These are phyloP conservation scores for Penicillium sp. DNA, from an alignment of 2,329 filamentous ascomycete species.

Conservation along the genomic window DNA sequence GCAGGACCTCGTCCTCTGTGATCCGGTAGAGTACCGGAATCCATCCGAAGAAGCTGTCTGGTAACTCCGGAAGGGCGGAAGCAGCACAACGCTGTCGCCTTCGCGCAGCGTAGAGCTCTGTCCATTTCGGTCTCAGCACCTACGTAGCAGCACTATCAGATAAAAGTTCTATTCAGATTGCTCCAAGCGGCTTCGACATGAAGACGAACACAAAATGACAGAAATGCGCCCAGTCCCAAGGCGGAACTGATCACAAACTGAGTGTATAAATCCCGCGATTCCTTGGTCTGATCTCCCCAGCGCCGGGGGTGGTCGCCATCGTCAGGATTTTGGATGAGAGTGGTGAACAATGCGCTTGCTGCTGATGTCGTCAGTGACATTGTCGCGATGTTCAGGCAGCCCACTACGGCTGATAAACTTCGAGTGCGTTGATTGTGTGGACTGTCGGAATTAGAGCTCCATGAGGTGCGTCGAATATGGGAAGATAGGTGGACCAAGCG, in stretches of 20 bases:
- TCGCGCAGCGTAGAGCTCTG: slow-evolving; percentile 79
- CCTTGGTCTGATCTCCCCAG: slow-evolving; percentile 28
- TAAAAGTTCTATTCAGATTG: no score
- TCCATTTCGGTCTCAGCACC: slow-evolving; percentile 87
- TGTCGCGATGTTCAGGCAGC: background rate
- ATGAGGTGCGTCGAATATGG: background rate
- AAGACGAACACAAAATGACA: slow-evolving; percentile 42
- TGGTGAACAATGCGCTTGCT: slow-evolving; percentile 18
- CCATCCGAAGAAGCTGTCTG: slow-evolving; percentile 86
- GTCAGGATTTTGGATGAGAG: slow-evolving; percentile 15
- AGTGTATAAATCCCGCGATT: slow-evolving; percentile 38
- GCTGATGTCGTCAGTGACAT: slow-evolving; percentile 31
- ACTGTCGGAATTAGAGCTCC: no score
- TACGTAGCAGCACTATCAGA: slow-evolving; percentile 28
- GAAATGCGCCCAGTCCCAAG: slow-evolving; percentile 40
- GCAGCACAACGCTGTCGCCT: slow-evolving; percentile 67
- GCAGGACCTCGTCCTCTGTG: slow-evolving; percentile 80
- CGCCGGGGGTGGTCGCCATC: slow-evolving; percentile 12
- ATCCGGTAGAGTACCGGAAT: slow-evolving; percentile 79
- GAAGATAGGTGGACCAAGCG: no score
- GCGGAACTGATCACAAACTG: slow-evolving; percentile 41
- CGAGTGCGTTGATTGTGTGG: background rate
- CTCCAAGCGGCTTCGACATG: background rate
- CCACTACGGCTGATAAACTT: background rate
- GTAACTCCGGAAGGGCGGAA: slow-evolving; percentile 66